Percentiles rank a stretch among this genome's conserved stretches.
phyloP scores from a whole-genome alignment of 2,329 filamentous ascomycete genomes.

The Biscogniauxia mediterranea region DNA sequence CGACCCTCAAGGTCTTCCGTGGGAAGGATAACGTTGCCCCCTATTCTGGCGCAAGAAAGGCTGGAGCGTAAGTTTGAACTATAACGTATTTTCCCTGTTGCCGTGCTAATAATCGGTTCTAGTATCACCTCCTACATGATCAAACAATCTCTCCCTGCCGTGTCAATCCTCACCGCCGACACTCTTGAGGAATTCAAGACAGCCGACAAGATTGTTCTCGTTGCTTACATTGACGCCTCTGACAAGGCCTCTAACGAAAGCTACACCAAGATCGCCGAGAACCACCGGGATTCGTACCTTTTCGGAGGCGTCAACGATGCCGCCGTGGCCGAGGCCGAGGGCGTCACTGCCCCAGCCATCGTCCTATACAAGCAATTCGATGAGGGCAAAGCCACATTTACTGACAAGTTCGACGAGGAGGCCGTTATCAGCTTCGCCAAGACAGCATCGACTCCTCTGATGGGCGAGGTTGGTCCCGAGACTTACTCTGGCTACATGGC shows the following conservation, averaged over 20 bases:
- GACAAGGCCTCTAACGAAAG: constrained; percentile 86
- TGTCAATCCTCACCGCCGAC: constrained; percentile 78
- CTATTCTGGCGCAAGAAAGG: constrained; percentile 88
- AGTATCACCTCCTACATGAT: constrained; percentile 86
- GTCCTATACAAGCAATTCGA: constrained; percentile 98
- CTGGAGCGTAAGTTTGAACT: constrained; percentile 58
- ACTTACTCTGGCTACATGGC: constrained; percentile 96
- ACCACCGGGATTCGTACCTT: constrained; percentile 84
- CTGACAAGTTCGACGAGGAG: constrained; percentile 77
- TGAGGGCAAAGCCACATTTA: constrained; percentile 86
- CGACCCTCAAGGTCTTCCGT: constrained; percentile 98
- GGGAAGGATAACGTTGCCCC: constrained; percentile 76
- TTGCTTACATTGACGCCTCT: constrained; percentile 79
- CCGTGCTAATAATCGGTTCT: constrained; percentile 14
- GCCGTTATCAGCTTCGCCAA: constrained; percentile 81
- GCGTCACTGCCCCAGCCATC: constrained; percentile 79
- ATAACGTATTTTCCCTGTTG: neutral
- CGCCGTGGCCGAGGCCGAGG: constrained; percentile 82
- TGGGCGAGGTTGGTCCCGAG: constrained; percentile 95
- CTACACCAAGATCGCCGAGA: constrained; percentile 70
- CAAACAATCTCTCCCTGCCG: constrained; percentile 93
- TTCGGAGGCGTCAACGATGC: constrained; percentile 87
- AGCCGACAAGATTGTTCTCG: constrained; percentile 91
- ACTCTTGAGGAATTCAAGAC: constrained; percentile 95
- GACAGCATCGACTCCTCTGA: constrained; percentile 79